Base-by-base conservation (phyloP, 163 green algal species). In the Chloroidium sp. region DNA sequence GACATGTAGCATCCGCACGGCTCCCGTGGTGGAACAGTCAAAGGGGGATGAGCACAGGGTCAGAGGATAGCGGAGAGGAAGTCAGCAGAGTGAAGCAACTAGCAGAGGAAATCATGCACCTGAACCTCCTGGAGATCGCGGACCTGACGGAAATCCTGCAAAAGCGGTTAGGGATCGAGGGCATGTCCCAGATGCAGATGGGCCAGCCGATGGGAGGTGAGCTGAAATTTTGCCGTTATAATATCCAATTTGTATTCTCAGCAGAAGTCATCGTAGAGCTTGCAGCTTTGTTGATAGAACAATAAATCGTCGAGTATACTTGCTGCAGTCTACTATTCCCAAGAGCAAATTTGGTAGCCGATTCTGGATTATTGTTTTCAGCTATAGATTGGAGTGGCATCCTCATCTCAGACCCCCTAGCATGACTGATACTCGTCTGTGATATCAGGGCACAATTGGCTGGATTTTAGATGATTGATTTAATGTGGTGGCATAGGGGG, bases 121-220 rank as follows among this genome's bases (percentile, higher is more conserved):
- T 98, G 1, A 95, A 92, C 59, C 87, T 98, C 13, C 77, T 98
- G 36, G 95, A 98, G 76, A 88, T 92, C 61, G 87, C 87, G 81
- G 91, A 95, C 82, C 87, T 99, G 2, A 95, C 92, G 1, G 88
- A 95, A 2, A 85, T 98, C 4, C 85, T 99, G 10, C 83, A 88
- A 2, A 89, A 95, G 76, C 88, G 91, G 82, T 90, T 99, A 0
- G 83, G 84, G 77, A 86, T 97, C 57, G 76, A 81, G 8, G 86
- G 36, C 36, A 36, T 36, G 36, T 36, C 36, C 36, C 36, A 36
- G 36, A 36, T 36, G 36, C 36, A 36, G 36, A 36, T 36, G 36
- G 36, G 36, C 36, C 36, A 36, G 36, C 36, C 36, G 36, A 36
- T 36, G 36, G 36, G 36, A 36, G 36, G 36, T 36, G 36, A 36